Evolutionary conservation across 2,329 filamentous ascomycete species (phyloP), one percentile per base, ranked within the genome.

Genomic region (Neophaeococcomyces mojaviensis): DNA sequence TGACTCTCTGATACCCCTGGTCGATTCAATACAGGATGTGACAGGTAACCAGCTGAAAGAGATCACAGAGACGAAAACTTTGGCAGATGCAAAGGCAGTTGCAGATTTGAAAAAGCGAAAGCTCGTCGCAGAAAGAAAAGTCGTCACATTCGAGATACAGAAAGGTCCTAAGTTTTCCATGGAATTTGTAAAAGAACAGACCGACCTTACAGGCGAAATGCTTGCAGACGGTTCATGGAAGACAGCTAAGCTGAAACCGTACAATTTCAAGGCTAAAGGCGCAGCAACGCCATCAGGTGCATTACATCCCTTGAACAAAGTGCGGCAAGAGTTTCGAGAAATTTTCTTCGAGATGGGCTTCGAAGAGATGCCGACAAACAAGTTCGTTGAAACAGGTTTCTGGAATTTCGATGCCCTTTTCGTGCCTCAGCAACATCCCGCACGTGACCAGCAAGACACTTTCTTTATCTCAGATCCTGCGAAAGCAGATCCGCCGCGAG

Each of bases 311-410:
- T 61, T 98, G 56, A 96, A 88, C 71, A 97, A 97, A 74, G 90
- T 97, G 59, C 84, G 92, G 58, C 79, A 87, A 59, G 92, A 97
- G 69, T 95, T 98, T 77, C 78, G 92, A 48, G 86, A 92, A 63
- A 96, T 98, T 64, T 98, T 98, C 81, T 97, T 98, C 70, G 88
- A 95, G 65, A 94, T 95, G 82, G 92, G 90, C 44, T 98, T 97
- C 72, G 83, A 90, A 61, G 92, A 98, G 73, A 97, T 98, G 92
- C 86, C 89, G 12, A 96, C 90, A 40, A 84, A 85, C 69, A 81
- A 86, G 65, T 96, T 83, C 64, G 89, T 97, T 52, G 92, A 98
- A 70, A 90, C 89, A 10, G 89, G 90, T 38, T 96, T 97, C 81
- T 98, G 92, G 88, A 97, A 97, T 69, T 97, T 97, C 67, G 90